phyloP scores from a whole-genome alignment of 2,329 filamentous ascomycete genomes.

The Botrytis byssoidea region DNA sequence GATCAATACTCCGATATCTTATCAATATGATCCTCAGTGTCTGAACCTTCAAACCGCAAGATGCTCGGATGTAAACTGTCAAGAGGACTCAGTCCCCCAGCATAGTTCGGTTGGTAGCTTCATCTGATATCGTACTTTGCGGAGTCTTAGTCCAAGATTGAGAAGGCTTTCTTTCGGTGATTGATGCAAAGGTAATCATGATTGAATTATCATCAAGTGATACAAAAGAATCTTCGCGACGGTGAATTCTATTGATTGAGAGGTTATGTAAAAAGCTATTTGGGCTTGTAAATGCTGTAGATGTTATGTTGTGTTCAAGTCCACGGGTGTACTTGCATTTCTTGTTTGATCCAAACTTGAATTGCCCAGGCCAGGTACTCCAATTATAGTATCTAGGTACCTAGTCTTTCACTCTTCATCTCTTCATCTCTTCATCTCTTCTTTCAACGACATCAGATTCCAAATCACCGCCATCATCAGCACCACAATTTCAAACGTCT shows the following conservation, averaged over 20 bases:
- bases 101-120: not conserved
- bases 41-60: not conserved
- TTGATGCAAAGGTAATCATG: not conserved
- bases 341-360: conserved; percentile 2
- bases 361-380: not conserved
- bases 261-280: not conserved
- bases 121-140: not conserved
- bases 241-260: too few relatives aligned
- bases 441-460: not conserved
- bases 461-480: not conserved
- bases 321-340: not conserved
- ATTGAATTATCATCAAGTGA: not conserved
- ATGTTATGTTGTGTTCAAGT: not conserved
- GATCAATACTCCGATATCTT: not conserved
- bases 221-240: not conserved
- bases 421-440: not conserved
- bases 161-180: not conserved
- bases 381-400: not conserved
- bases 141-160: not conserved
- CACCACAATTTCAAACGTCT: not conserved
- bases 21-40: not conserved
- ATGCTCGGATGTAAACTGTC: not conserved
- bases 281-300: not conserved
- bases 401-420: not conserved
- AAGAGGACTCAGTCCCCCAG: not conserved